Evolutionary conservation across 2,329 filamentous ascomycete species (phyloP), one percentile per base, ranked within the genome.

Genomic region (Aureobasidium musti): DNA sequence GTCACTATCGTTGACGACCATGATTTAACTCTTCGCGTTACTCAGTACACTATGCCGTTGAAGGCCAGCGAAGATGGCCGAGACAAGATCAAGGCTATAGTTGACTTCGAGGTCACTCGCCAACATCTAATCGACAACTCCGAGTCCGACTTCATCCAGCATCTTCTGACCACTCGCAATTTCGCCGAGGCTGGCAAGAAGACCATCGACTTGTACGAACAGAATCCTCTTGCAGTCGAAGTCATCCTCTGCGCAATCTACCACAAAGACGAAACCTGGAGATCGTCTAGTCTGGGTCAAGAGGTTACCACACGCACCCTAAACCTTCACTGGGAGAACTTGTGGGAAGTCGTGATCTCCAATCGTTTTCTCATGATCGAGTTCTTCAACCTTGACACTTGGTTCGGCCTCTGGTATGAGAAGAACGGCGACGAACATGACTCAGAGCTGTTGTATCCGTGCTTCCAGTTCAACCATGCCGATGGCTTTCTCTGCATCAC

Each of bases 391-490:
- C 43, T 61, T 14, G 30, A 61, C 30, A n/a, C n/a, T 13, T 50
- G 57, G 57, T 61, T 61, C 19, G 0, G 11, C 5, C 33, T 28
- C 3, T 61, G 57, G 57, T 61, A 61, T 26, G 30, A 61, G 5
- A 33, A 10, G 10, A n/a, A 52, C 19, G 14, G 26, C 49, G 3
- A 13, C 17, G 26, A 14, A 3, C 1, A 28, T 11, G 41, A 68
- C 26, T 67, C 59, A 54, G 66, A 39, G 47, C 54, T 21, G 43
- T 30, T 74, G 0, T 72, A 73, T n/a, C 76, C 76, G 0, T 73
- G 72, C 63, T 71, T 71, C 30, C 39, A 67, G 2, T 77, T 77
- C 69, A 70, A 75, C 33, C 70, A 76, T 64, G 71, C 72, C 6
- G 21, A 64, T 3, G 76, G 71, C 1, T 77, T 76, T 45, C 67